A percentile compares a stretch with the other conserved stretches of the same genome.
These are phyloP conservation scores for Austroboletus novae-zelandiae DNA, from an alignment of 1,284 basidiomycete genomes.

Conservation along the genomic window DNA sequence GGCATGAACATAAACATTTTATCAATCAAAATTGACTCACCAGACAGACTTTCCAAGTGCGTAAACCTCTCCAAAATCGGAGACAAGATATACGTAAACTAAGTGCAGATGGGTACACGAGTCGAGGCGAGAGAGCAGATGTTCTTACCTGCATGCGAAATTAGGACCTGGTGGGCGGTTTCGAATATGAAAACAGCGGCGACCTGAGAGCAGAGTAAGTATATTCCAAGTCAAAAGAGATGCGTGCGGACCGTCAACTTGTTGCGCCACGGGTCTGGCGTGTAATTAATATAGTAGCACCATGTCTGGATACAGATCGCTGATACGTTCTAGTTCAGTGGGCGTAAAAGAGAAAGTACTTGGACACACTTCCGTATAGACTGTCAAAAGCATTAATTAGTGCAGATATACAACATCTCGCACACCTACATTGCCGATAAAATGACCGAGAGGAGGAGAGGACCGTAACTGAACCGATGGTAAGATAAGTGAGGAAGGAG, in stretches of 20 bases:
- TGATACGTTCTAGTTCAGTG: constrained; percentile 20
- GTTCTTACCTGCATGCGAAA: constrained; percentile 49
- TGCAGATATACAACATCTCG: not conserved
- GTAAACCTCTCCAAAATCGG: constrained; percentile 40
- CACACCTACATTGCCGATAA: not conserved
- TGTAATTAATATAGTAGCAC: constrained; percentile 52
- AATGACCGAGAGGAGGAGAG: not conserved
- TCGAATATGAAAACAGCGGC: constrained; percentile 47
- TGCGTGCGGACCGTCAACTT: constrained; percentile 38
- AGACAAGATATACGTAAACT: constrained; percentile 58
- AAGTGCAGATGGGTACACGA: not conserved
- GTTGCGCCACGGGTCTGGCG: constrained; percentile 44
- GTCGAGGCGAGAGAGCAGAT: not conserved
- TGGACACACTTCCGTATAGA: constrained; percentile 48
- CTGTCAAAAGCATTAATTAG: constrained; percentile 25
- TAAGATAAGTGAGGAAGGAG: too few relatives aligned
- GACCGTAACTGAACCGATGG: not conserved
- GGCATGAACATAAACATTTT: not conserved
- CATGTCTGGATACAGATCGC: constrained; percentile 56
- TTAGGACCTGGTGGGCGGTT: constrained; percentile 52
- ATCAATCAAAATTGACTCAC: constrained; percentile 32
- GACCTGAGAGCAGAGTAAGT: constrained; percentile 37
- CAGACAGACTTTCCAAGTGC: constrained; percentile 43
- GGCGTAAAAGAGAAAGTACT: not conserved
- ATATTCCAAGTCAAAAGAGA: not conserved